Percentiles rank a stretch among this genome's conserved stretches.
phyloP scores from a whole-genome alignment of 805 yeast genomes.

The Blastobotrys muscicola region DNA sequence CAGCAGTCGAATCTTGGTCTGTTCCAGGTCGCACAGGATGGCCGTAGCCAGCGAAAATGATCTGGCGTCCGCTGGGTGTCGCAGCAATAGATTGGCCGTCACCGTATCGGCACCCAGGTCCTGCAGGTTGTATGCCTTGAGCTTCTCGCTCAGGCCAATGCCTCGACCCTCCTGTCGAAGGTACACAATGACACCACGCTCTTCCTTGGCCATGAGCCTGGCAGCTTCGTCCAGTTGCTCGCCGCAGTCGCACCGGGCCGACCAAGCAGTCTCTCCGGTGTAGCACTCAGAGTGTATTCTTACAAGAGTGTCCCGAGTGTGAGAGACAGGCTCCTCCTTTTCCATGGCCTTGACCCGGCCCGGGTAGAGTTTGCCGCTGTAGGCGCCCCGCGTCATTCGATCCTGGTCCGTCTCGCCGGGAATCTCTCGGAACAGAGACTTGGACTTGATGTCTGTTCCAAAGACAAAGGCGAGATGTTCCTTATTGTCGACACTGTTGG shows the following conservation, averaged over 20 bases:
- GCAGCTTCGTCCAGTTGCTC: constrained; percentile 99
- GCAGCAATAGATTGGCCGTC: constrained; percentile 80
- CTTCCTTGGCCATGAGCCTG: constrained; percentile 73
- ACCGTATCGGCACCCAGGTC: constrained; percentile 98
- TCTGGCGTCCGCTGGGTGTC: constrained; percentile 98
- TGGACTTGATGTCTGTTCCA: constrained; percentile 82
- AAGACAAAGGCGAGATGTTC: constrained; percentile 97
- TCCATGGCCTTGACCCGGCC: constrained; percentile 44
- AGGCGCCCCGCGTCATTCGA: constrained; percentile 98
- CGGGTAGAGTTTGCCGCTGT: constrained; percentile 80
- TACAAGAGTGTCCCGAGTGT: constrained; percentile 39
- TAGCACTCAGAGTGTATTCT: constrained; percentile 96
- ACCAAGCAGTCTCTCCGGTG: constrained; percentile 99
- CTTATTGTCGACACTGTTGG: constrained; percentile 76
- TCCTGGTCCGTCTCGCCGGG: constrained; percentile 77
- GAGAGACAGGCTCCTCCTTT: constrained; percentile 2
- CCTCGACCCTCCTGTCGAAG: constrained; percentile 98
- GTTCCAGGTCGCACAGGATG: constrained; percentile 73
- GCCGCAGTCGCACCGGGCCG: constrained; percentile 98
- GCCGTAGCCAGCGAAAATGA: constrained; percentile 91
- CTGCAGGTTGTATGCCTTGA: constrained; percentile 93
- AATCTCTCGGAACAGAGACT: constrained; percentile 52
- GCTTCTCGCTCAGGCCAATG: constrained; percentile 94
- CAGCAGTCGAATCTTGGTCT: constrained; percentile 59
- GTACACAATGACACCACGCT: constrained; percentile 91